Evolutionary conservation across 129 eudicot species (phyloP), one percentile per base, ranked within the genome.

Genomic region (Tagetes patula): DNA sequence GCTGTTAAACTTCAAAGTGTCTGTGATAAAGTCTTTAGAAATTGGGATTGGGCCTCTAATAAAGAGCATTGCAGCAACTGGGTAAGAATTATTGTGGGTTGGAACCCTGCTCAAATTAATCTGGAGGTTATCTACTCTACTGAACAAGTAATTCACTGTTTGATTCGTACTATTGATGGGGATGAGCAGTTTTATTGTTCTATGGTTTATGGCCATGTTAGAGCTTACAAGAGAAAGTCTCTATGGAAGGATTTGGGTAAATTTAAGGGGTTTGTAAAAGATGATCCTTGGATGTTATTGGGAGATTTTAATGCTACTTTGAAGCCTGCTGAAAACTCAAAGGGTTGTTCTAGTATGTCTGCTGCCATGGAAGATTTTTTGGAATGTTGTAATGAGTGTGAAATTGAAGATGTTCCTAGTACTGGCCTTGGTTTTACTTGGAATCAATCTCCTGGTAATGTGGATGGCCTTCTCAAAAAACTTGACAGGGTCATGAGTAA

Each of bases 21-120:
- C 0, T 10, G 50, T 2, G 0, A 0, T 0, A 46, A 10, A 2
- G 9, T 2, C 0, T 46, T 46, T 46, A 2, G 3, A 0, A 8
- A 9, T 0, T 10, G 50, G 50, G 50, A 46, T 2, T 46, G 50
- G 50, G 0, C 2, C 0, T 9, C n/a, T 46, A 46, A 46, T 2
- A 8, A 9, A 0, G 0, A 1, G 0, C 0, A 9, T 9, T 10
- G 50, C 9, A 9, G 4, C 3, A 46, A 46, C 0, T 46, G 50
- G 50, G 13, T 9, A 3, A 46, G 50, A 2, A 9, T 46, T 46
- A 0, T 9, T 0, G 2, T 46, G 0, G 50, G 50, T 0, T 46
- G 50, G 50, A 13, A 46, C 9, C 3, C 3, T 0, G 50, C 2
- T 8, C 12, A 0, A 8, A 3, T 46, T 0, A 13, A 46, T 10